Base-by-base conservation (phyloP, 108 stramenopile genomes). In the Nannochloropsis salina region DNA sequence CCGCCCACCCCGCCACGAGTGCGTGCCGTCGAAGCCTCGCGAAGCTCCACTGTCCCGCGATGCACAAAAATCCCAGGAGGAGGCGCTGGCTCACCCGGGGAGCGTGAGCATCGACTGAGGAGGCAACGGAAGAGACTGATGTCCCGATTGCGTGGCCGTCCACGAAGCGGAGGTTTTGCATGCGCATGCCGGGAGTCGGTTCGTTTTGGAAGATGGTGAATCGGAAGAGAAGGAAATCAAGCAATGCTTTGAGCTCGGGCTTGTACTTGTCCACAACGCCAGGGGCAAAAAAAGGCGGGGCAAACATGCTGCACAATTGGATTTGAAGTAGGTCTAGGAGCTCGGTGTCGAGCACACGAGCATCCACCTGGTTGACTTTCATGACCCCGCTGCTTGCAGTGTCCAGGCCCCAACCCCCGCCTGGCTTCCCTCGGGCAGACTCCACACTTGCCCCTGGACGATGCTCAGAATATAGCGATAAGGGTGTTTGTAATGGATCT, bases 301-400 rank as follows among this genome's bases (percentile, higher is more conserved):
- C 86, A 9, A 82, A 79, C 15, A 74, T 74, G 15, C 20, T 74
- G 6, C 83, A 83, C n/a, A 87, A 80, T 83, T 87, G 86, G 8
- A 83, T 81, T n/a, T 80, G 83, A 41, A 87, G 45, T 44, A 87
- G 41, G 21, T 83, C 44, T 15, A 83, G 83, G 18, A 87, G 83
- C 86, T 87, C 86, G 44, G 42, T 44, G 22, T 87, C 86, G 15
- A 87, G 86, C 40, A 87, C 86, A 9, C 83, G 83, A 9, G 86
- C 86, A 15, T 87, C 86, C 61, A 87, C 80, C 83, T 87, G 86
- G 80, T 87, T 87, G 80, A 87, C 86, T n/a, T 74, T 74, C 61
- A 74, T 74, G 20, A 74, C 61, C 4, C 61, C 61, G n/a, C 61
- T 74, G 15, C 61, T n/a, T 74, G 61, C 61, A 74, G 15, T 74